Conservation (phyloP, 2,329 filamentous ascomycete genomes). For the Epichloe aotearoae region DNA sequence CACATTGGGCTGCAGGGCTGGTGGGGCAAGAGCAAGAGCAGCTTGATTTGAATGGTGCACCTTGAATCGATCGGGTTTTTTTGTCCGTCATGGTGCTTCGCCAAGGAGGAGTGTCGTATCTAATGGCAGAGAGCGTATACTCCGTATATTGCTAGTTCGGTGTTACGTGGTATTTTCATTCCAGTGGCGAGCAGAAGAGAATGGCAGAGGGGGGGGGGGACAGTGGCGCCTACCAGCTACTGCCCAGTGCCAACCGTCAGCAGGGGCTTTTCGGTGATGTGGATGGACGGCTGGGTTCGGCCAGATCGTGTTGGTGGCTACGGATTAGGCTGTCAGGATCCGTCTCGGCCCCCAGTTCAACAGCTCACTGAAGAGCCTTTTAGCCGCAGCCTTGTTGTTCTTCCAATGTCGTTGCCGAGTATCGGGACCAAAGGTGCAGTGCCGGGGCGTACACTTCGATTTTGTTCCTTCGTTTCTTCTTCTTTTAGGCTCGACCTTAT, state of each 20-base stretch:
- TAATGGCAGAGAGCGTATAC: too few species aligned
- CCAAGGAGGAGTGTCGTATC: too few species aligned
- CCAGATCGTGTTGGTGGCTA: background rate
- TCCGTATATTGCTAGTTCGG: too few species aligned
- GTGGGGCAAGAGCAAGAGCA: background rate
- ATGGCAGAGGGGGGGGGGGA: background rate
- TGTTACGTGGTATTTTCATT: background rate
- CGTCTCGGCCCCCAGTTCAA: background rate
- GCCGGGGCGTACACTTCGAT: background rate
- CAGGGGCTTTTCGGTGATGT: background rate
- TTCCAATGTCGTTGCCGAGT: background rate
- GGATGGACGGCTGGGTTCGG: background rate
- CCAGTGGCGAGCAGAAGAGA: background rate
- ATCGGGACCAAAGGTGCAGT: background rate
- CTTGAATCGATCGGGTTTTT: background rate
- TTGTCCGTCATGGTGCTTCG: background rate
- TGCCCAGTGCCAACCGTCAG: background rate
- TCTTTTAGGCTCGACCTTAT: background rate
- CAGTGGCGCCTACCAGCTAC: background rate
- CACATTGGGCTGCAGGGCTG: background rate
- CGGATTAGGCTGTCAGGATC: background rate
- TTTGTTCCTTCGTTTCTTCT: background rate
- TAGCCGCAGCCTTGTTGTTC: slow-evolving; percentile 1
- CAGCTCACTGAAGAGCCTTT: background rate
- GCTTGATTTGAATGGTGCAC: background rate